phyloP scores from a whole-genome alignment of 75 land plant genomes.

The Picea sitchensis region DNA sequence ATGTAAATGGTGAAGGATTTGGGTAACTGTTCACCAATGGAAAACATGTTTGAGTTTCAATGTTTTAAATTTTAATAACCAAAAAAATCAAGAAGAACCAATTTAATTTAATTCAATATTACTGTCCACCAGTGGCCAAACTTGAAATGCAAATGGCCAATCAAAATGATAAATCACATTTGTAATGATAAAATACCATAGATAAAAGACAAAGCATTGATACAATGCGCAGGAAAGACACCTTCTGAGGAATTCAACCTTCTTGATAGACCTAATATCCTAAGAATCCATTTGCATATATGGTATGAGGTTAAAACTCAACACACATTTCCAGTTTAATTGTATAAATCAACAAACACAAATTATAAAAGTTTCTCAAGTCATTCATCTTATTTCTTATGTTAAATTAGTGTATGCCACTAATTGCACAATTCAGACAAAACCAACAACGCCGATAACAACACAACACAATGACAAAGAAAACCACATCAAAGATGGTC shows the following conservation, averaged over 20 bases:
- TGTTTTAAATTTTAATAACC: constrained; percentile 3
- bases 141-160: too few relatives aligned
- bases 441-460: too few relatives aligned
- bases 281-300: background rate
- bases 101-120: background rate
- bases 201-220: constrained; percentile 2
- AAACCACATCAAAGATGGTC: background rate
- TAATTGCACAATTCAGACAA: too few relatives aligned
- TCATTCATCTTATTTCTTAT: background rate
- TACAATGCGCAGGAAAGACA: background rate
- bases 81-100: background rate
- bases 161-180: constrained; percentile 2
- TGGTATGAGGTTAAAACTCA: background rate
- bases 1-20: constrained; percentile 92
- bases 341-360: background rate
- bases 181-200: background rate
- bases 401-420: too few relatives aligned
- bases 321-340: background rate
- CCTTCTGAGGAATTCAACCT: background rate
- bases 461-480: background rate
- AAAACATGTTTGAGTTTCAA: constrained; percentile 5
- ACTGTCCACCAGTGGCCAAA: too few relatives aligned
- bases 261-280: background rate
- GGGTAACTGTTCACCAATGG: constrained; percentile 67
- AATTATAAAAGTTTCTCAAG: background rate